These are phyloP conservation scores for Aureobasidium sp. DNA, from an alignment of 2,329 filamentous ascomycete genomes.

Conservation along the genomic window DNA sequence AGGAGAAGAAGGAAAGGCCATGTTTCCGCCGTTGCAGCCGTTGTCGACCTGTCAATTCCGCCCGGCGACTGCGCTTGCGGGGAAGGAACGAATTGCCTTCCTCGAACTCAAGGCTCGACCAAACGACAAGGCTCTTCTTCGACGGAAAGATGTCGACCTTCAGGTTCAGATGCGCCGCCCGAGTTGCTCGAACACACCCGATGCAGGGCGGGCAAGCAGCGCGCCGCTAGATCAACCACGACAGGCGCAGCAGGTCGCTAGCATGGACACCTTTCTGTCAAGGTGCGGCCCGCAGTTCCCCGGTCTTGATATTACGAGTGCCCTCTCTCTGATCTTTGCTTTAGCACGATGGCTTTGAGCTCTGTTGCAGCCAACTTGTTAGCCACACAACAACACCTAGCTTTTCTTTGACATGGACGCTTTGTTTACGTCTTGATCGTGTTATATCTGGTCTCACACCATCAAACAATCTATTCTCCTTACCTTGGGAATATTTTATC, in stretches of 20 bases:
- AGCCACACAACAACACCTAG: background rate
- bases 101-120: background rate
- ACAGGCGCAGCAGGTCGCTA: slow-evolving; percentile 2
- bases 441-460: background rate
- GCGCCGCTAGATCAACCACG: background rate
- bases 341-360: background rate
- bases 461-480: background rate
- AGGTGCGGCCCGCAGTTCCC: slow-evolving; percentile 2
- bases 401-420: background rate
- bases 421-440: background rate
- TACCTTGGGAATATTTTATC: too few relatives aligned
- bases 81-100: background rate
- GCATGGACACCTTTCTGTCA: background rate
- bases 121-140: background rate
- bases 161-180: background rate
- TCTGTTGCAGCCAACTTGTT: background rate
- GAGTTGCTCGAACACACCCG: background rate
- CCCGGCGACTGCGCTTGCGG: background rate
- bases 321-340: slow-evolving; percentile 3
- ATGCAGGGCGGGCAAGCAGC: slow-evolving; percentile 5
- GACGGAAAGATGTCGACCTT: background rate
- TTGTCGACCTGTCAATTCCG: slow-evolving; percentile 4
- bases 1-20: slow-evolving; percentile 37
- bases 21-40: slow-evolving; percentile 1
- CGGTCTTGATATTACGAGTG: background rate